A percentile compares a stretch with the other conserved stretches of the same genome.
These are phyloP conservation scores for Urostyla sp. DNA, from an alignment of 73 alveolate species.

Conservation along the genomic window DNA sequence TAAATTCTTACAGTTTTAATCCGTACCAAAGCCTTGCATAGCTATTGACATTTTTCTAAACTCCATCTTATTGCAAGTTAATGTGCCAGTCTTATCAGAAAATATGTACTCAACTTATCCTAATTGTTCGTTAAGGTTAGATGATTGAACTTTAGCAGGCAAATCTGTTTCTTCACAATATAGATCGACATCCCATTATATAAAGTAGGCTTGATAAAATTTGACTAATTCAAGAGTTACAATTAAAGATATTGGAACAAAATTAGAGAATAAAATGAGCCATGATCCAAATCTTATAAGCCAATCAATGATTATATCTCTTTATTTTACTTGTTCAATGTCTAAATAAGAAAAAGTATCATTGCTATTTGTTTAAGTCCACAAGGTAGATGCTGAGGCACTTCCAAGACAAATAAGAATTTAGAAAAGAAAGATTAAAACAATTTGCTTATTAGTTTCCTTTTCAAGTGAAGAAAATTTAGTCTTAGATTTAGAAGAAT, in stretches of 20 bases:
- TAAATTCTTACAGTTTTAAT: conserved; percentile 24
- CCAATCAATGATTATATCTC: conserved; percentile 33
- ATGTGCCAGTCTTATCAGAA: conserved; percentile 97
- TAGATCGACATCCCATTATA: conserved; percentile 85
- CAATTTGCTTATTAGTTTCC: conserved; percentile 69
- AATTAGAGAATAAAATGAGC: conserved; percentile 85
- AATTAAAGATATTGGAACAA: conserved; percentile 96
- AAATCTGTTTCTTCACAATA: conserved; percentile 78
- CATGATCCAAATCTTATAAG: conserved; percentile 91
- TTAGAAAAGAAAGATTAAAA: conserved; percentile 73
- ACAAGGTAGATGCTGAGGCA: conserved; percentile 67
- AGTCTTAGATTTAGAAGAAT: conserved; percentile 81
- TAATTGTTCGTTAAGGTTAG: conserved; percentile 94
- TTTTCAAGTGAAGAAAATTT: conserved; percentile 78
- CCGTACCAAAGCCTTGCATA: conserved; percentile 81
- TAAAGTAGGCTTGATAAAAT: conserved; percentile 91
- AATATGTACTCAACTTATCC: conserved; percentile 94
- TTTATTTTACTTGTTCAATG: not conserved
- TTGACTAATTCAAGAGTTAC: conserved; percentile 98
- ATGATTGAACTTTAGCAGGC: conserved; percentile 83
- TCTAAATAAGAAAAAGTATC: conserved; percentile 3
- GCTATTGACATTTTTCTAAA: conserved; percentile 87
- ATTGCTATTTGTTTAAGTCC: conserved; percentile 59
- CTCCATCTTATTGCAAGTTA: conserved; percentile 94
- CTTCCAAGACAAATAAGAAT: conserved; percentile 65